phyloP scores from a whole-genome alignment of 495 filamentous ascomycete species.

The Lophiostoma macrostomum region DNA sequence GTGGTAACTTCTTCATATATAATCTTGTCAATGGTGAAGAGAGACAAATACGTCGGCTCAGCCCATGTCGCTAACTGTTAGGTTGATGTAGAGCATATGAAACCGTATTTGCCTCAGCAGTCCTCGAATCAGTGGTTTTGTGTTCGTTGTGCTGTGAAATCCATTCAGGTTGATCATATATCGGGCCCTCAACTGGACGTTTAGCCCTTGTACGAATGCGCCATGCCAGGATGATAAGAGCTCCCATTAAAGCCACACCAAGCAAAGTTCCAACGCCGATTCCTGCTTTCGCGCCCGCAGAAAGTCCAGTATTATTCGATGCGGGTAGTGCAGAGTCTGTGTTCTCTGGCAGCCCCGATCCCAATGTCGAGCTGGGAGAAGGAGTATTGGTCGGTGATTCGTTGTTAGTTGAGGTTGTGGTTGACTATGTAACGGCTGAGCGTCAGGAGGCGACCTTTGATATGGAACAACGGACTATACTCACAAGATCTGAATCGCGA shows the following conservation, averaged over 20 bases:
- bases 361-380: background rate
- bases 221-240: background rate
- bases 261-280: background rate
- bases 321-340: background rate
- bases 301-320: background rate
- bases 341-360: background rate
- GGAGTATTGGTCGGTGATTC: background rate
- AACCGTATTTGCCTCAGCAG: no score
- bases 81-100: no score
- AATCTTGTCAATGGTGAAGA: no score
- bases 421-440: background rate
- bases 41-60: no score
- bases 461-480: background rate
- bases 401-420: background rate
- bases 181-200: no score
- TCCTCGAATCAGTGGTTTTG: no score
- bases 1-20: no score
- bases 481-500: background rate
- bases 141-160: no score
- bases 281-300: background rate
- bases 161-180: no score
- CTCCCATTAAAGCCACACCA: conserved; percentile 1
- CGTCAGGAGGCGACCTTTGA: no score
- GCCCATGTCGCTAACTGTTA: no score
- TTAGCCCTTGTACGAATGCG: no score